A percentile compares a stretch with the other conserved stretches of the same genome.
Evolutionary conservation across 2,329 filamentous ascomycete species (phyloP).

Genomic region (Camptophora hylomeconis): DNA sequence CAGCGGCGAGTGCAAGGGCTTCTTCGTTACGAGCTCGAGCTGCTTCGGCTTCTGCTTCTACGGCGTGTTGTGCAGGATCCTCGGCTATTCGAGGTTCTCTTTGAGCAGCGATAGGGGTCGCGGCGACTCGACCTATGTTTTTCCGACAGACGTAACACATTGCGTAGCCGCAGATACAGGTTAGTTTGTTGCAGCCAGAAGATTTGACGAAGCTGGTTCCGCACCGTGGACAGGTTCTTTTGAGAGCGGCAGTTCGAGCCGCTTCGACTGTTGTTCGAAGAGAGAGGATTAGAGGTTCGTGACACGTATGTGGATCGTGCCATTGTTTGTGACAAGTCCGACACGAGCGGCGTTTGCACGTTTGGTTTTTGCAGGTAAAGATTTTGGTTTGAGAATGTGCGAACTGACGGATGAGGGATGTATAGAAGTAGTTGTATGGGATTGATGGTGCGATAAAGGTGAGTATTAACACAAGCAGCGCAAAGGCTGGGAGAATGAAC

Average conservation of each 20-base stretch:
- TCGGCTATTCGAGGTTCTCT: slow-evolving; percentile 35
- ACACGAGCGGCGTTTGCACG: slow-evolving; percentile 61
- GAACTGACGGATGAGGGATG: slow-evolving; percentile 53
- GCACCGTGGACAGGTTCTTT: slow-evolving; percentile 86
- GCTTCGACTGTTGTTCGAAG: slow-evolving; percentile 83
- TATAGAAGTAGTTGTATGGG: slow-evolving; percentile 37
- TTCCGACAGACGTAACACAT: slow-evolving; percentile 97
- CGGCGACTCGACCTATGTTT: slow-evolving; percentile 17
- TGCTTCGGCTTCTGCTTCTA: slow-evolving; percentile 27
- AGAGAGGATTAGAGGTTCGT: slow-evolving; percentile 68
- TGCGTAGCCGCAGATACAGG: slow-evolving; percentile 86
- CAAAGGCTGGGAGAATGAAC: slow-evolving; percentile 36
- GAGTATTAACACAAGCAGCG: slow-evolving; percentile 39
- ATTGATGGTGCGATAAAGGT: slow-evolving; percentile 39
- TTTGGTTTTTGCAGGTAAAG: slow-evolving; percentile 61
- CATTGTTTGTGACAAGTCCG: slow-evolving; percentile 70
- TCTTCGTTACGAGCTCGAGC: slow-evolving; percentile 12
- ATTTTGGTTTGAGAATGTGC: slow-evolving; percentile 59
- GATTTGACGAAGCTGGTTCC: slow-evolving; percentile 86
- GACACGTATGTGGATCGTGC: slow-evolving; percentile 80
- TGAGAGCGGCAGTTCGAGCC: slow-evolving; percentile 85
- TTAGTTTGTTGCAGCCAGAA: slow-evolving; percentile 91
- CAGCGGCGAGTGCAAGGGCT: too few species aligned
- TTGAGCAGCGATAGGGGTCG: too few species aligned
- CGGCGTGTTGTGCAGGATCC: slow-evolving; percentile 7